Conservation (phyloP, 108 stramenopile genomes). For the Fragilariopsis cylindrus region DNA sequence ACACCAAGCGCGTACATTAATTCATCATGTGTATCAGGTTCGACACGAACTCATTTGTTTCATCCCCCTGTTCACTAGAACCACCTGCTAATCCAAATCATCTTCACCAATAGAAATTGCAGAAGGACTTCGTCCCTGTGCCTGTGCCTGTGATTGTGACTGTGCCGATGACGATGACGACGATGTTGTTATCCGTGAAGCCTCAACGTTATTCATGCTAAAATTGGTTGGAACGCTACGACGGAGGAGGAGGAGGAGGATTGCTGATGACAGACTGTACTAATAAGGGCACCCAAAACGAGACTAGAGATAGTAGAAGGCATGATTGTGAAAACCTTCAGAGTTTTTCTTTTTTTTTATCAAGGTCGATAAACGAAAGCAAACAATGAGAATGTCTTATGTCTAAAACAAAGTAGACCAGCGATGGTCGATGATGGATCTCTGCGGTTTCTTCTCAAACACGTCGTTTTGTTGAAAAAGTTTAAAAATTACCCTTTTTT, state of each 20-base stretch:
- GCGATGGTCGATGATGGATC: too few relatives aligned
- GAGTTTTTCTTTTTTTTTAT: too few relatives aligned
- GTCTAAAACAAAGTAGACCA: too few relatives aligned
- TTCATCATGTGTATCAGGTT: conserved; percentile 75
- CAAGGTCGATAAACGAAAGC: too few relatives aligned
- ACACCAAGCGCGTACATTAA: conserved; percentile 84
- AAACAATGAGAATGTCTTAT: too few relatives aligned
- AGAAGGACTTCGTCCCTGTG: too few relatives aligned
- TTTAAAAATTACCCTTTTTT: too few relatives aligned
- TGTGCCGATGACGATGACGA: background rate
- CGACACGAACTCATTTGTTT: conserved; percentile 39
- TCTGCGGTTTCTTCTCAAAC: too few relatives aligned
- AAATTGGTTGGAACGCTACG: background rate
- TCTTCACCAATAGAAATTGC: too few relatives aligned
- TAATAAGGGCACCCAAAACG: conserved; percentile 9
- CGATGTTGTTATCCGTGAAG: background rate
- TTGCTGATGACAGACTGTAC: background rate
- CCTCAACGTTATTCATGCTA: background rate
- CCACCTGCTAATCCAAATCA: conserved; percentile 5
- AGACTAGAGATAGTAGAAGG: conserved; percentile 1
- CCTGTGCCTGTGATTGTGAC: too few relatives aligned
- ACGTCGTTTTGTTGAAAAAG: too few relatives aligned
- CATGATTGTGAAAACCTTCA: background rate
- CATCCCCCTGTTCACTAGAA: background rate
- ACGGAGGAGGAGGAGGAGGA: conserved; percentile 10